These are phyloP conservation scores for Rhodotorula graminis DNA, from an alignment of 768 basidiomycete species.

Conservation along the genomic window DNA sequence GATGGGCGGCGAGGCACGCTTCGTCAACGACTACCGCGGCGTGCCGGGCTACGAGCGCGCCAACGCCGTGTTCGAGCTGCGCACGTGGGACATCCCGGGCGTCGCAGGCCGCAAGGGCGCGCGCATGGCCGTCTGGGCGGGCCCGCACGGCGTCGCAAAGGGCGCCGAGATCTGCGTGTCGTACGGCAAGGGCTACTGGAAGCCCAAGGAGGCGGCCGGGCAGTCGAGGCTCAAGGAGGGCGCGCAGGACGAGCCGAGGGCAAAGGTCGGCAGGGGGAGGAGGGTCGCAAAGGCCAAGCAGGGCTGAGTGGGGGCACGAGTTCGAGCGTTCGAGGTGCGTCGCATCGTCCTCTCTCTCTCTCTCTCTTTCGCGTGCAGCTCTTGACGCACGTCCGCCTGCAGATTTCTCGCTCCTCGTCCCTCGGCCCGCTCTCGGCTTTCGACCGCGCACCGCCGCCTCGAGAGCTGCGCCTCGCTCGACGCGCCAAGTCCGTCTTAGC, in stretches of 20 bases:
- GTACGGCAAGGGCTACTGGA: slow-evolving; percentile 59
- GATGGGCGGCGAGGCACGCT: slow-evolving; percentile 70
- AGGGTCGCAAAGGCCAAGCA: not conserved
- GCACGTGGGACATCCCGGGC: slow-evolving; percentile 10
- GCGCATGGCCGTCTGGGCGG: slow-evolving; percentile 72
- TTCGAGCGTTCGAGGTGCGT: not conserved
- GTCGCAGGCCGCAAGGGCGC: slow-evolving; percentile 42
- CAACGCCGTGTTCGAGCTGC: slow-evolving; percentile 64
- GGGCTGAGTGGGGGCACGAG: not conserved
- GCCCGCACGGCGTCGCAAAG: slow-evolving; percentile 59
- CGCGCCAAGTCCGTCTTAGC: no score
- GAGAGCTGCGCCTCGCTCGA: no score
- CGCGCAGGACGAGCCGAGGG: not conserved
- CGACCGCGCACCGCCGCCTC: no score
- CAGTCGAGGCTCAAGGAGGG: no score
- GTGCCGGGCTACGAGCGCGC: slow-evolving; percentile 55
- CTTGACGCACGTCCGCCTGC: no score
- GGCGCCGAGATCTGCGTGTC: slow-evolving; percentile 81
- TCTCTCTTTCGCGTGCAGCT: no score
- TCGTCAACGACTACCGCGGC: slow-evolving; percentile 86
- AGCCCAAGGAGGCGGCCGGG: slow-evolving; percentile 59
- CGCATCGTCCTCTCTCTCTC: no score
- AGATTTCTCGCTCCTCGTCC: no score
- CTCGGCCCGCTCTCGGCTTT: no score
- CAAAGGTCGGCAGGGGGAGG: not conserved